Evolutionary conservation across 78 protist genomes (phyloP).

Genomic region (Cavenderia fasciculata): DNA sequence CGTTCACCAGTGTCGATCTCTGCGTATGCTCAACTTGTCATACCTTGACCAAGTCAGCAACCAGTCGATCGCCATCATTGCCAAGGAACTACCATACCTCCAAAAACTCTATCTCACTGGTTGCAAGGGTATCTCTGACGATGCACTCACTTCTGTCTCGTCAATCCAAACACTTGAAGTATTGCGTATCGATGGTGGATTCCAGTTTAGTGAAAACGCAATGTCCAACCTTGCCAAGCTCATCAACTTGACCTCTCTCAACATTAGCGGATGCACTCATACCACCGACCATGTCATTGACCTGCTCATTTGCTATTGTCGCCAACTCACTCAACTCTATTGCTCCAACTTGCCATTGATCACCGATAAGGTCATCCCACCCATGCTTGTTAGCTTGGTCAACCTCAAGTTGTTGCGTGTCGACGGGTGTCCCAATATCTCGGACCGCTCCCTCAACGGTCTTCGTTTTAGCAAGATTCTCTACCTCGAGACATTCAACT

Average conservation of each 20-base stretch:
- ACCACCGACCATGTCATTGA: conserved; percentile 31
- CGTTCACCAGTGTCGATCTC: not conserved
- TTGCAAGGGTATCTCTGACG: conserved; percentile 26
- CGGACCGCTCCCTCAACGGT: not conserved
- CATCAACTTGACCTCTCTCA: not conserved
- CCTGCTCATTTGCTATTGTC: conserved; percentile 12
- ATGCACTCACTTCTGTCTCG: conserved; percentile 1
- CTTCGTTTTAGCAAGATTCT: not conserved
- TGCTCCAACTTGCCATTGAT: conserved; percentile 10
- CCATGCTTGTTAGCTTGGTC: conserved; percentile 4
- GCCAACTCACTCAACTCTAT: conserved; percentile 35
- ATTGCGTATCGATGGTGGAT: conserved; percentile 19
- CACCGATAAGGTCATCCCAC: conserved; percentile 9
- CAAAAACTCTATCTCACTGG: conserved; percentile 39
- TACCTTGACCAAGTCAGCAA: not conserved
- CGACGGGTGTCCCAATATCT: conserved; percentile 32
- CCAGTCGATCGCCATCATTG: not conserved
- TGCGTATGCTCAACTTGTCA: not conserved
- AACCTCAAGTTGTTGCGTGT: conserved; percentile 12
- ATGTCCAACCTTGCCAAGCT: not conserved
- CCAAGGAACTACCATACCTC: not conserved
- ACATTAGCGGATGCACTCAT: conserved; percentile 14
- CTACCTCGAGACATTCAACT: conserved; percentile 31
- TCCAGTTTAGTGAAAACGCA: conserved; percentile 41
- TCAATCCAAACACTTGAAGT: not conserved